Evolutionary conservation across 2,329 filamentous ascomycete species (phyloP).

Genomic region (Chrysosporium keratinophilum): DNA sequence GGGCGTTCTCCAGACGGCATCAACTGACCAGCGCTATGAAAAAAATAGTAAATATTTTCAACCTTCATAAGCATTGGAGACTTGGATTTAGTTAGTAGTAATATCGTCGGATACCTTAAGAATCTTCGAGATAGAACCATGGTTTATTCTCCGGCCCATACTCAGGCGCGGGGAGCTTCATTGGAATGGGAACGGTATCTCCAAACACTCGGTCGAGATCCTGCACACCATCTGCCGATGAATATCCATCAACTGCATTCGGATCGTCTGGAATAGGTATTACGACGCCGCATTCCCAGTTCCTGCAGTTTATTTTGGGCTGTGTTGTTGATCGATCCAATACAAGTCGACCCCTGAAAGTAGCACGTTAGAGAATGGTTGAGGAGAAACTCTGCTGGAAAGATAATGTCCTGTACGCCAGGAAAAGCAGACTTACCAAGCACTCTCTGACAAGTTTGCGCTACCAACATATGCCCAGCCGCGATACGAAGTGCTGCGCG

Average conservation of each 20-base stretch:
- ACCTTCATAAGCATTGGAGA: not conserved
- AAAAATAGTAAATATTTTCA: not conserved
- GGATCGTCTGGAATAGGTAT: slow-evolving; percentile 39
- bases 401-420: too few species aligned
- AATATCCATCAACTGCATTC: slow-evolving; percentile 21
- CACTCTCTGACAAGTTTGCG: slow-evolving; percentile 84
- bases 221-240: not conserved
- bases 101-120: not conserved
- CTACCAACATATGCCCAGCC: slow-evolving; percentile 83
- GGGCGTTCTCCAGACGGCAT: too few species aligned
- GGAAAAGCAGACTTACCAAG: slow-evolving; percentile 53
- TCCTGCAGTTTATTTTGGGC: slow-evolving; percentile 70
- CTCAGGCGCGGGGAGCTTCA: slow-evolving; percentile 29
- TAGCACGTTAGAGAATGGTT: not conserved
- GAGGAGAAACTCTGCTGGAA: not conserved
- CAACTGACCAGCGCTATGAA: too few species aligned
- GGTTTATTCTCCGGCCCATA: slow-evolving; percentile 20
- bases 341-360: slow-evolving; percentile 62
- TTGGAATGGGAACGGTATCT: slow-evolving; percentile 37
- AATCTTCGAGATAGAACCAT: slow-evolving; percentile 20
- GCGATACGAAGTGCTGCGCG: slow-evolving; percentile 25
- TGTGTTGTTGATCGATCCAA: slow-evolving; percentile 57
- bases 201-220: slow-evolving; percentile 26
- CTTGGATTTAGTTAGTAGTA: not conserved
- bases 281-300: slow-evolving; percentile 92